phyloP scores from a whole-genome alignment of 1,284 basidiomycete species.

The Coniferiporia weirii region DNA sequence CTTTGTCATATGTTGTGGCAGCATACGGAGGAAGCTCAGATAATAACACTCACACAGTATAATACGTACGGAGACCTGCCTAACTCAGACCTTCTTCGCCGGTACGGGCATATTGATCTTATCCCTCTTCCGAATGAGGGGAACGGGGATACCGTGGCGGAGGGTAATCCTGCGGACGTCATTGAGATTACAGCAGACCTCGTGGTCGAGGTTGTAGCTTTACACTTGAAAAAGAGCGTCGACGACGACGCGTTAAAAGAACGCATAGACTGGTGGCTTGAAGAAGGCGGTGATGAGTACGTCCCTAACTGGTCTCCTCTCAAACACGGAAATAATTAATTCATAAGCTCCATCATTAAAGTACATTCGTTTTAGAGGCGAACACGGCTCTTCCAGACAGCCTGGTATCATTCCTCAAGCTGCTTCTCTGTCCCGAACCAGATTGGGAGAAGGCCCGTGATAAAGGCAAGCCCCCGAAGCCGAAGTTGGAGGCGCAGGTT shows the following conservation, averaged over 20 bases:
- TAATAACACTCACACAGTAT: slow-evolving; percentile 48
- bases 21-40: neutral
- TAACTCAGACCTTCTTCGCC: slow-evolving; percentile 89
- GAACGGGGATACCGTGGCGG: slow-evolving; percentile 24
- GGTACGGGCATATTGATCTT: slow-evolving; percentile 91
- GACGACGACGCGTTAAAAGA: slow-evolving; percentile 35
- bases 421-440: slow-evolving; percentile 53
- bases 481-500: slow-evolving; percentile 51
- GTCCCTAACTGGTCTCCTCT: slow-evolving; percentile 29
- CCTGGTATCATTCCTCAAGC: slow-evolving; percentile 65
- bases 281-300: slow-evolving; percentile 87
- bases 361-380: slow-evolving; percentile 58
- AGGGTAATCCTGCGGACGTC: slow-evolving; percentile 82
- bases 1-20: neutral
- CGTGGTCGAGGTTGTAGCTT: slow-evolving; percentile 46
- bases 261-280: slow-evolving; percentile 87
- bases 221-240: slow-evolving; percentile 24
- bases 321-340: neutral
- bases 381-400: slow-evolving; percentile 55
- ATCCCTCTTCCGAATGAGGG: slow-evolving; percentile 41
- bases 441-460: slow-evolving; percentile 63
- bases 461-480: slow-evolving; percentile 79
- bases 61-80: slow-evolving; percentile 96
- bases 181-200: slow-evolving; percentile 82
- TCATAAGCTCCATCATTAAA: slow-evolving; percentile 25